These are phyloP conservation scores for Phoma sp. DNA, from an alignment of 2,329 filamentous ascomycete genomes.

Conservation along the genomic window DNA sequence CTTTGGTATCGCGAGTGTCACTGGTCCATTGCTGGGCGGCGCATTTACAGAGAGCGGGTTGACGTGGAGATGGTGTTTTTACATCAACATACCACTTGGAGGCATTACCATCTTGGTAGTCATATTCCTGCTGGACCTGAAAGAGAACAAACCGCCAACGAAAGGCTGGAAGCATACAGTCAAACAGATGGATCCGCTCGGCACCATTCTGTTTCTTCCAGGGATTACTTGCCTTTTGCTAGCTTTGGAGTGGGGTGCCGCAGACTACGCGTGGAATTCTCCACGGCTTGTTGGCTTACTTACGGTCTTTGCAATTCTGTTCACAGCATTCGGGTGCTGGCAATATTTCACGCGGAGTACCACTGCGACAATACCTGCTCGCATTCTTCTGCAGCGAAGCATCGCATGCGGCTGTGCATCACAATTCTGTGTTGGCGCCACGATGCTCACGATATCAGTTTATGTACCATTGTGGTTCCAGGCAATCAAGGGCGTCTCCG, in stretches of 20 bases:
- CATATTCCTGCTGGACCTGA: conserved; percentile 41
- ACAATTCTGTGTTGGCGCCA: conserved; percentile 49
- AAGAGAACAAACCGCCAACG: conserved; percentile 40
- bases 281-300: conserved; percentile 52
- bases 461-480: conserved; percentile 56
- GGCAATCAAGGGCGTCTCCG: conserved; percentile 52
- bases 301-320: conserved; percentile 48
- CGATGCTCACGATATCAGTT: conserved; percentile 47
- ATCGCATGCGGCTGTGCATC: conserved; percentile 49
- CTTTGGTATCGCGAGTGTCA: conserved; percentile 48
- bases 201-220: conserved; percentile 50
- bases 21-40: conserved; percentile 50
- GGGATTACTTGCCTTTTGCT: conserved; percentile 54
- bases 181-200: conserved; percentile 51
- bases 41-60: conserved; percentile 50
- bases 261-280: conserved; percentile 51
- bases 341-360: conserved; percentile 48
- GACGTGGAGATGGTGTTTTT: conserved; percentile 55
- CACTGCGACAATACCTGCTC: conserved; percentile 51
- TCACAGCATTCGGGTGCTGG: conserved; percentile 47
- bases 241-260: conserved; percentile 57
- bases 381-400: conserved; percentile 51
- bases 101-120: conserved; percentile 47
- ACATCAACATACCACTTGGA: conserved; percentile 61
- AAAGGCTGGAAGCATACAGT: conserved; percentile 39